These are phyloP conservation scores for Gaultheria prostrata DNA, from an alignment of 148 eudicot species.

Conservation along the genomic window DNA sequence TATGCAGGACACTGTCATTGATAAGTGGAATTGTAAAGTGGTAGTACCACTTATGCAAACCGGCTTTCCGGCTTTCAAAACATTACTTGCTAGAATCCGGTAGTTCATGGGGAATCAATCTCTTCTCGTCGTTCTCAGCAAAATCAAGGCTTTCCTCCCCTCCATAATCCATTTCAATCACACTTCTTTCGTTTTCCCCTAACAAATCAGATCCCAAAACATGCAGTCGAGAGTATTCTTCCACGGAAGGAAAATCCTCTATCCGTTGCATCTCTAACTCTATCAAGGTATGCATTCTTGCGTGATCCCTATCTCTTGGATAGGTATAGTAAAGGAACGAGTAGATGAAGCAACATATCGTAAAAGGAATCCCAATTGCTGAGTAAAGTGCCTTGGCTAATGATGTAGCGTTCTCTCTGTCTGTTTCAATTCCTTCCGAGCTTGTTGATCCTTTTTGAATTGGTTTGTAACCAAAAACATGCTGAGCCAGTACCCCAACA, in stretches of 20 bases:
- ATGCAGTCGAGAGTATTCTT: constrained; percentile 20
- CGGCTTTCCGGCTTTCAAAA: neutral
- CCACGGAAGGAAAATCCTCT: constrained; percentile 22
- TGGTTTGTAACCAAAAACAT: constrained; percentile 73
- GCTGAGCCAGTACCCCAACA: constrained; percentile 82
- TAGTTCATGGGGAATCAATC: constrained; percentile 22
- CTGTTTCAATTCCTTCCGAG: constrained; percentile 39
- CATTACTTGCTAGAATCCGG: neutral
- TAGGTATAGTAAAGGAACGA: constrained; percentile 80
- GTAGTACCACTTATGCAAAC: neutral
- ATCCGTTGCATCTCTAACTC: constrained; percentile 56
- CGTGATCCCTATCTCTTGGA: constrained; percentile 79
- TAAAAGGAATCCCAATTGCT: constrained; percentile 65
- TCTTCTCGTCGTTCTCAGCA: constrained; percentile 40
- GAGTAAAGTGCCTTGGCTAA: constrained; percentile 85
- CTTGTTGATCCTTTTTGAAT: constrained; percentile 49
- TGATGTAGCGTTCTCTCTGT: constrained; percentile 66
- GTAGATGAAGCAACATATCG: constrained; percentile 60
- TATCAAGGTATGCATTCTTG: constrained; percentile 60
- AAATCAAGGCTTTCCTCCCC: constrained; percentile 26
- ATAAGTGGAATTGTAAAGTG: neutral
- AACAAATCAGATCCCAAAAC: constrained; percentile 13
- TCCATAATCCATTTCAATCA: constrained; percentile 27
- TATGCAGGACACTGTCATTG: neutral
- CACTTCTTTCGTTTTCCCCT: constrained; percentile 19